These are phyloP conservation scores for Cryptococcus amylolentus DNA, from an alignment of 1,284 basidiomycete species.

Conservation along the genomic window DNA sequence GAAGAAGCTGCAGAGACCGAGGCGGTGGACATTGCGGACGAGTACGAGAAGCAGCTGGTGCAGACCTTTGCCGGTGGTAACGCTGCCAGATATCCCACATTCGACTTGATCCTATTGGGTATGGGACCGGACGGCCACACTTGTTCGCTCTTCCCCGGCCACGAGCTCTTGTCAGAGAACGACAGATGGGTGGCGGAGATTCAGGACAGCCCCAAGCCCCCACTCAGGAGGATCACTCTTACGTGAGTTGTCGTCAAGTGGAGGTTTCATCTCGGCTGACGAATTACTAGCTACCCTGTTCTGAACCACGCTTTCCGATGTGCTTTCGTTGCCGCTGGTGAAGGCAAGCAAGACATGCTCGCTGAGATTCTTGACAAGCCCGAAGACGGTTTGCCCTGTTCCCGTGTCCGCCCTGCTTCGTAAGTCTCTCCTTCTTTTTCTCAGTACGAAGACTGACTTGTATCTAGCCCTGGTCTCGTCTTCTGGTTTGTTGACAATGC, in stretches of 20 bases:
- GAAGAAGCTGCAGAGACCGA: slow-evolving; percentile 49
- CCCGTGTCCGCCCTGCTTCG: slow-evolving; percentile 70
- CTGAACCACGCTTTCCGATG: slow-evolving; percentile 85
- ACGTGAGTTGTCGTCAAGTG: slow-evolving; percentile 30
- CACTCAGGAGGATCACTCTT: slow-evolving; percentile 76
- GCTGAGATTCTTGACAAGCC: slow-evolving; percentile 73
- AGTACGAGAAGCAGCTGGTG: slow-evolving; percentile 91
- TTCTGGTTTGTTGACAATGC: slow-evolving; percentile 89
- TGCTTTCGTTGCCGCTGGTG: slow-evolving; percentile 83
- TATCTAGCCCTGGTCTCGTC: slow-evolving; percentile 65
- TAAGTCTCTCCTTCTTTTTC: slow-evolving; percentile 20
- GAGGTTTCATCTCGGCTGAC: slow-evolving; percentile 5
- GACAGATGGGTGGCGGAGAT: slow-evolving; percentile 93
- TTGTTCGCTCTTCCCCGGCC: slow-evolving; percentile 89
- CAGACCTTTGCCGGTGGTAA: slow-evolving; percentile 84
- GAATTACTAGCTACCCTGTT: slow-evolving; percentile 61
- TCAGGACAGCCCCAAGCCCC: slow-evolving; percentile 90
- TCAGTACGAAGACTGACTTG: background rate
- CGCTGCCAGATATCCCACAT: slow-evolving; percentile 86
- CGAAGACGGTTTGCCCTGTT: slow-evolving; percentile 74
- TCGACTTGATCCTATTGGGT: slow-evolving; percentile 90
- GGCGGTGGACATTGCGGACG: slow-evolving; percentile 83
- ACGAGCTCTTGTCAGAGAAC: slow-evolving; percentile 75
- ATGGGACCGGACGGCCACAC: slow-evolving; percentile 96
- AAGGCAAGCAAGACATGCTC: slow-evolving; percentile 76